phyloP scores from a whole-genome alignment of 208 protist genomes.

The Phytomonas francai region DNA sequence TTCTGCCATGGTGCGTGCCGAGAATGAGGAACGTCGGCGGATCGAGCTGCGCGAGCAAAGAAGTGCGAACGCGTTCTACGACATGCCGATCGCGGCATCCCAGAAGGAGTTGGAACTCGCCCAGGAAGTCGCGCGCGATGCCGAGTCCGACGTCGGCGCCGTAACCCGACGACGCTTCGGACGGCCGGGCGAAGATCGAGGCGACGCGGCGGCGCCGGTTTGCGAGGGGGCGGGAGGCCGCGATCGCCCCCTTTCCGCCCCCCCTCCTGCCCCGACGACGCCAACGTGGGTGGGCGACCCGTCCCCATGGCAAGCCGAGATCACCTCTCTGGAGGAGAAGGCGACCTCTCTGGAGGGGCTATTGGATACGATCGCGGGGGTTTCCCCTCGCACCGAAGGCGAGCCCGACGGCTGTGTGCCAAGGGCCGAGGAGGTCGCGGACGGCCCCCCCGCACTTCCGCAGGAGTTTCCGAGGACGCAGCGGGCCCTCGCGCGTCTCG shows the following conservation, averaged over 20 bases:
- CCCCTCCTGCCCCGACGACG: neutral
- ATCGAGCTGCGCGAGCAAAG: neutral
- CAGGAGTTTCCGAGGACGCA: neutral
- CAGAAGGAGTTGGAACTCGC: neutral
- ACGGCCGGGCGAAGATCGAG: neutral
- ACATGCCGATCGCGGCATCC: neutral
- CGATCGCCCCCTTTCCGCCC: neutral
- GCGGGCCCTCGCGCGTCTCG: neutral
- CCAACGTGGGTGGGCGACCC: neutral
- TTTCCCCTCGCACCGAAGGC: neutral
- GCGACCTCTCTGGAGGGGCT: neutral
- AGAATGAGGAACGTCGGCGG: neutral
- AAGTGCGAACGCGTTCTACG: neutral
- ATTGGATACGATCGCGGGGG: neutral
- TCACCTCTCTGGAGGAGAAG: neutral
- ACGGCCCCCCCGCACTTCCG: neutral
- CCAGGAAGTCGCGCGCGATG: neutral
- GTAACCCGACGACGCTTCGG: neutral
- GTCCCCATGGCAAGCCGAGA: neutral
- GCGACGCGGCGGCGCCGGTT: neutral
- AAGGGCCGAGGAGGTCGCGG: neutral
- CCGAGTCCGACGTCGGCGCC: neutral
- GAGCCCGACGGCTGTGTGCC: neutral
- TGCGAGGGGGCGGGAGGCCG: neutral
- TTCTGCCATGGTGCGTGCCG: neutral